Conservation (phyloP, 2,329 filamentous ascomycete species). For the Paracoccidioides lutzii region DNA sequence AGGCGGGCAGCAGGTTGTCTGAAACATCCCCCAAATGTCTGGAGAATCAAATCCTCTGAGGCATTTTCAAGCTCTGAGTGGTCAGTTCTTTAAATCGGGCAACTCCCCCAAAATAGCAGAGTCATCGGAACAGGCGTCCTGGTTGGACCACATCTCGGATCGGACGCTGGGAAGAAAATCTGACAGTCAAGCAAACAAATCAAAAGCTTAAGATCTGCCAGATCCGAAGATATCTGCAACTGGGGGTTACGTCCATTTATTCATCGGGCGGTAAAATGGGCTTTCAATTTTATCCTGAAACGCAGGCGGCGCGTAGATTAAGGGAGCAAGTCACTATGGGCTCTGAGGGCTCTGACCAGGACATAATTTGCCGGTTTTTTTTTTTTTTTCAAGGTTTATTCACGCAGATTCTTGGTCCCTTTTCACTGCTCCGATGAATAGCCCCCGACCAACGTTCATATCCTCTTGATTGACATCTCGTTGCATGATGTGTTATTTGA, state of each 20-base stretch:
- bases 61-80: neutral
- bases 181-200: neutral
- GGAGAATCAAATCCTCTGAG: neutral
- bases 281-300: neutral
- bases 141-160: neutral
- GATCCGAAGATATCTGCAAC: neutral
- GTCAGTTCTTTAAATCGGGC: neutral
- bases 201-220: neutral
- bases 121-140: neutral
- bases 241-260: neutral
- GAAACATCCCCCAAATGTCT: neutral
- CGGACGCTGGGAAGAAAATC: neutral
- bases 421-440: neutral
- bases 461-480: neutral
- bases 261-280: neutral
- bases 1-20: neutral
- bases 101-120: neutral
- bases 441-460: neutral
- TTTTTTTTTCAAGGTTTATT: neutral
- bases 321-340: neutral
- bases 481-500: slow-evolving; percentile 1
- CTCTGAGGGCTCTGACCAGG: neutral
- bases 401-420: neutral
- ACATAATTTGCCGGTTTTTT: neutral
- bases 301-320: neutral